Percentiles rank a stretch among this genome's conserved stretches.
phyloP scores from a whole-genome alignment of 2,329 filamentous ascomycete genomes.

The Fusarium luffae region DNA sequence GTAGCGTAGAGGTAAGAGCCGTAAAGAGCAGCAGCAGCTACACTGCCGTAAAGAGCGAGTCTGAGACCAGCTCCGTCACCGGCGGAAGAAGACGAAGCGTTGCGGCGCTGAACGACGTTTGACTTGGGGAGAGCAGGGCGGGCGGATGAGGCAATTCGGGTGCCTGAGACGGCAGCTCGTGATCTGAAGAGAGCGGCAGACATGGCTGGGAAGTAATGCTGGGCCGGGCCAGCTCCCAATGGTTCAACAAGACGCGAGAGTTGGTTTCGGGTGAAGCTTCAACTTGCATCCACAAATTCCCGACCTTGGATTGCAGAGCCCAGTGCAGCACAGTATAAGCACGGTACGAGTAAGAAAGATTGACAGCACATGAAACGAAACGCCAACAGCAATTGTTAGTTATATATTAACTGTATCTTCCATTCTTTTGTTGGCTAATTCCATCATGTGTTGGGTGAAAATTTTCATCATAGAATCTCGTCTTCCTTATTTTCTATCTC shows the following conservation, averaged over 20 bases:
- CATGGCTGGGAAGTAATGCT: constrained; percentile 44
- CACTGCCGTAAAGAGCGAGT: constrained; percentile 54
- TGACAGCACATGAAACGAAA: background rate
- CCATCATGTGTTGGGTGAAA: background rate
- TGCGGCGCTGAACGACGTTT: constrained; percentile 44
- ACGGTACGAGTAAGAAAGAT: constrained; percentile 19
- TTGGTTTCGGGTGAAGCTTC: constrained; percentile 45
- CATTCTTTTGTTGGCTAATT: rapidly evolving
- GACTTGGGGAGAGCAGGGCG: constrained; percentile 34
- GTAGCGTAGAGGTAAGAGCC: constrained; percentile 75
- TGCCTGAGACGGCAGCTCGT: constrained; percentile 34
- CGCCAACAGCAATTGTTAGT: background rate
- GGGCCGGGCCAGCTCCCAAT: constrained; percentile 47
- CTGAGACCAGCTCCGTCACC: constrained; percentile 49
- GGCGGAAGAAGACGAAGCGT: constrained; percentile 51
- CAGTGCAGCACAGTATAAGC: constrained; percentile 39
- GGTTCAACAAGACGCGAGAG: constrained; percentile 41
- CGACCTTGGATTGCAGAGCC: constrained; percentile 33
- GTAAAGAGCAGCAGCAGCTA: constrained; percentile 55
- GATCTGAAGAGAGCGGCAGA: constrained; percentile 43
- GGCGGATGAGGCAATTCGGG: constrained; percentile 33
- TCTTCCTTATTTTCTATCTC: too few species aligned
- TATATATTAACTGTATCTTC: background rate
- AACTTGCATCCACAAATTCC: constrained; percentile 41
- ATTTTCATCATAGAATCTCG: background rate